Evolutionary conservation across 2,329 filamentous ascomycete genomes (phyloP).

Genomic region (Tolypocladium ophioglossoides): DNA sequence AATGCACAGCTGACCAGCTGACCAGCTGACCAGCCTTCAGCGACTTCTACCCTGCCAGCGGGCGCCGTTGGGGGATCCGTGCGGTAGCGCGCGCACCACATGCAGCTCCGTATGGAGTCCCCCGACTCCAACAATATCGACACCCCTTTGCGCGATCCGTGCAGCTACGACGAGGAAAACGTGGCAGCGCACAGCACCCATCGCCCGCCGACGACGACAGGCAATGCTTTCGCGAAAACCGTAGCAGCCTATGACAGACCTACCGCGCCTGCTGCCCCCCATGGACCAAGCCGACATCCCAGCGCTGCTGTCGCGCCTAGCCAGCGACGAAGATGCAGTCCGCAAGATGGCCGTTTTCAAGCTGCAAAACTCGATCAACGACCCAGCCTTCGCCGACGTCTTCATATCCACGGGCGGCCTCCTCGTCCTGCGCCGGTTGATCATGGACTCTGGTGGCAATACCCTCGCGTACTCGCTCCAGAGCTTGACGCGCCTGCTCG

Average conservation of each 20-base stretch:
- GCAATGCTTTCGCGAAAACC: not conserved
- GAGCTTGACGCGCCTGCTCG: conserved; percentile 74
- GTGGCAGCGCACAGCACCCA: not conserved
- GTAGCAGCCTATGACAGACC: not conserved
- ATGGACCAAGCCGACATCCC: conserved; percentile 62
- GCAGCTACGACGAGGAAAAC: not conserved
- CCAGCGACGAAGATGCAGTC: conserved; percentile 72
- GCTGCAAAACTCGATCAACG: conserved; percentile 87
- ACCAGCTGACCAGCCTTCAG: too few species aligned
- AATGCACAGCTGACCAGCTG: not conserved
- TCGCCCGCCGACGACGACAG: not conserved
- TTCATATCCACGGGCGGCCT: conserved; percentile 89
- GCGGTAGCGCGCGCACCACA: not conserved
- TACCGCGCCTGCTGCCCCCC: conserved; percentile 4
- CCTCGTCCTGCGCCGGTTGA: conserved; percentile 67
- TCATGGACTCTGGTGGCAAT: conserved; percentile 80
- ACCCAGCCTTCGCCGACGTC: conserved; percentile 90
- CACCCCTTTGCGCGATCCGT: not conserved
- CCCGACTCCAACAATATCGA: not conserved
- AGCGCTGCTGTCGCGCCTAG: conserved; percentile 51
- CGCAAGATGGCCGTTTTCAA: conserved; percentile 99
- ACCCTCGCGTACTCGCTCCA: conserved; percentile 92
- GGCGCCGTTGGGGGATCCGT: too few species aligned
- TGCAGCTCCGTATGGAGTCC: not conserved
- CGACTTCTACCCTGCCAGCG: too few species aligned